Evolutionary conservation across 2,329 filamentous ascomycete species (phyloP).

Genomic region (Diaporthe australafricana): DNA sequence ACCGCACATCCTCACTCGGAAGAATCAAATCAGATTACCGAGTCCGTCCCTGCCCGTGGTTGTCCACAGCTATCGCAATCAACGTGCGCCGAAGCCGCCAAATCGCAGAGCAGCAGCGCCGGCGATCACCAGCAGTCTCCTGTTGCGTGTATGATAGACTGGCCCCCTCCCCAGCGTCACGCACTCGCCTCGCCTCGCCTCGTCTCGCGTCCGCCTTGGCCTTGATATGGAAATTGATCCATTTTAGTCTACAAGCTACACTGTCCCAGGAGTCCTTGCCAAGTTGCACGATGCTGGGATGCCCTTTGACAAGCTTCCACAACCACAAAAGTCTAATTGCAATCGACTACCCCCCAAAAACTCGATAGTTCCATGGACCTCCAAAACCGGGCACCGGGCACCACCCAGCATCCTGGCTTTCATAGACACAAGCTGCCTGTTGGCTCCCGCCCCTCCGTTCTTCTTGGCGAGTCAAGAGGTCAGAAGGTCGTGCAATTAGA

Average conservation of each 20-base stretch:
- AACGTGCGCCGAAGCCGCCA: slow-evolving; percentile 11
- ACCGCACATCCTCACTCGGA: slow-evolving; percentile 26
- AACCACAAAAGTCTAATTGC: slow-evolving; percentile 16
- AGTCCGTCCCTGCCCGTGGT: slow-evolving; percentile 15
- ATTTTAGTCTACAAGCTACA: background rate
- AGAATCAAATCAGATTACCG: slow-evolving; percentile 28
- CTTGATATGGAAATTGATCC: slow-evolving; percentile 4
- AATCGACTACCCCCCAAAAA: background rate
- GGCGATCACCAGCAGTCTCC: slow-evolving; percentile 22
- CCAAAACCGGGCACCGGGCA: background rate
- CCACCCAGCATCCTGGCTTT: background rate
- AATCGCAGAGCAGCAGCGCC: background rate
- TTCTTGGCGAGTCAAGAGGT: slow-evolving; percentile 17
- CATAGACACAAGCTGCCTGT: background rate
- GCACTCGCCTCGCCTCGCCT: slow-evolving; percentile 23
- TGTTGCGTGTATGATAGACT: background rate
- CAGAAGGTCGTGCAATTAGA: slow-evolving; percentile 32
- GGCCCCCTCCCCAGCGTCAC: slow-evolving; percentile 8
- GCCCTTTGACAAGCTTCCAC: slow-evolving; percentile 10
- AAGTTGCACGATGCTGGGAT: background rate
- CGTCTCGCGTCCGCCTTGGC: slow-evolving; percentile 9
- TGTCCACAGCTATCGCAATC: slow-evolving; percentile 23
- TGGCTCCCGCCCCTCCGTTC: slow-evolving; percentile 9
- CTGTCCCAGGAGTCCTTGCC: background rate
- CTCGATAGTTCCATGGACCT: background rate